Evolutionary conservation across 208 protist genomes (phyloP).

Genomic region (Trypanosoma melophagium): DNA sequence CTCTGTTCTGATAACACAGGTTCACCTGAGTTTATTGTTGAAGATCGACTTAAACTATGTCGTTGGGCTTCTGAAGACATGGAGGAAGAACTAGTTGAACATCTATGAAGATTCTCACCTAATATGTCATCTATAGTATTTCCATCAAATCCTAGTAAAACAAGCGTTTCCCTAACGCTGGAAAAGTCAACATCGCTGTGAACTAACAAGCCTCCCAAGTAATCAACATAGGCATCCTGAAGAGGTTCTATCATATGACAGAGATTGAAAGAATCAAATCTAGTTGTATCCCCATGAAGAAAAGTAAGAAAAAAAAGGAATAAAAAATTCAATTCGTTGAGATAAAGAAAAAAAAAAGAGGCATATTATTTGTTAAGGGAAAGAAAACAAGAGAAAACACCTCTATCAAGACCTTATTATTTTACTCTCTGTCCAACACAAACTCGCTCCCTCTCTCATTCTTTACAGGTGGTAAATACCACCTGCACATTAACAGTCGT

Average conservation of each 20-base stretch:
- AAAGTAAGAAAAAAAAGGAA: background rate
- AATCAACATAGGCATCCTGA: slow-evolving; percentile 57
- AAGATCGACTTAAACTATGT: background rate
- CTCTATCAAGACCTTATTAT: too few relatives aligned
- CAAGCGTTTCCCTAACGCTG: slow-evolving; percentile 53
- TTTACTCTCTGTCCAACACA: too few relatives aligned
- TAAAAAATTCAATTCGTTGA: background rate
- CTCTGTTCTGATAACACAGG: background rate
- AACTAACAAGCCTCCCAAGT: slow-evolving; percentile 35
- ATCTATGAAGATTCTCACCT: slow-evolving; percentile 32
- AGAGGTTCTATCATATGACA: slow-evolving; percentile 37
- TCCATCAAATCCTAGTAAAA: slow-evolving; percentile 45
- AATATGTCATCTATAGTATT: slow-evolving; percentile 43
- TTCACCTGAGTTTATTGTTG: background rate
- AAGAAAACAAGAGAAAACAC: background rate
- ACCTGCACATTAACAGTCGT: too few relatives aligned
- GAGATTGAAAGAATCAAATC: background rate
- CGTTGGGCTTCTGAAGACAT: background rate
- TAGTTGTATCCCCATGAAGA: background rate
- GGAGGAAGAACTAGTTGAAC: slow-evolving; percentile 16
- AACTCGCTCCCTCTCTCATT: too few relatives aligned
- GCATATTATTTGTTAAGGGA: background rate
- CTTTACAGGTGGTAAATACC: too few relatives aligned
- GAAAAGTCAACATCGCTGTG: slow-evolving; percentile 38
- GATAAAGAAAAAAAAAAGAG: background rate